These are phyloP conservation scores for Xerocomus minutiporus DNA, from an alignment of 1,284 basidiomycete species.

Conservation along the genomic window DNA sequence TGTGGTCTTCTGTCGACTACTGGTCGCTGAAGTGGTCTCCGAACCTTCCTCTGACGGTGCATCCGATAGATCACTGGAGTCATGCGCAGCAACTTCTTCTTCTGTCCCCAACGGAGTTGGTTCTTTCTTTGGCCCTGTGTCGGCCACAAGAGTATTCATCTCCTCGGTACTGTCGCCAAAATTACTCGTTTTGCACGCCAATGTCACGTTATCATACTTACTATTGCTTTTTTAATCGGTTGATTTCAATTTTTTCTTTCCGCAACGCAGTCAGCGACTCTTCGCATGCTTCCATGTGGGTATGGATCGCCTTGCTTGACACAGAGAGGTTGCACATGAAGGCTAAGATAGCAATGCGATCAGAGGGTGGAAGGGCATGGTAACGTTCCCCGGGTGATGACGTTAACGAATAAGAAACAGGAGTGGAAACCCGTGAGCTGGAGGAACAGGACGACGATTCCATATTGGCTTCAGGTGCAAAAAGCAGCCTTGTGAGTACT, in stretches of 20 bases:
- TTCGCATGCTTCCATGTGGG: conserved; percentile 88
- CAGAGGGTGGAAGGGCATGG: conserved; percentile 63
- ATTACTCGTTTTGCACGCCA: conserved; percentile 7
- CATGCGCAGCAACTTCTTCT: conserved; percentile 55
- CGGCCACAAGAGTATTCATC: conserved; percentile 61
- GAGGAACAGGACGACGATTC: conserved; percentile 43
- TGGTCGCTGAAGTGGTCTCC: conserved; percentile 42
- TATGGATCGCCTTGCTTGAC: conserved; percentile 83
- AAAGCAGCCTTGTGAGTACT: conserved; percentile 73
- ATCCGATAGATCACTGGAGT: conserved; percentile 70
- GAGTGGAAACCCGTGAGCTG: conserved; percentile 43
- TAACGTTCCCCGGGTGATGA: conserved; percentile 69
- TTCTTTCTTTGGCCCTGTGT: conserved; percentile 55
- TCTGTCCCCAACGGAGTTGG: conserved; percentile 40
- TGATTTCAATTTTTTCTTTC: conserved; percentile 95
- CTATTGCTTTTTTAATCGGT: conserved; percentile 82
- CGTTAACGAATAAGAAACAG: conserved; percentile 34
- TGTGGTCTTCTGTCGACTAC: conserved; percentile 45
- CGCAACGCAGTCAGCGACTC: conserved; percentile 85
- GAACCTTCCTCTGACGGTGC: conserved; percentile 53
- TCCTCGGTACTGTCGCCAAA: conserved; percentile 56
- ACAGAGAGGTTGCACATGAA: conserved; percentile 90
- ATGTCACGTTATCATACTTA: conserved; percentile 43
- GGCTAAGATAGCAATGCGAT: conserved; percentile 81
- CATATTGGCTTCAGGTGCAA: conserved; percentile 47